Percentiles rank a stretch among this genome's conserved stretches.
These are phyloP conservation scores for Pseudocercospora pini-densiflorae DNA, from an alignment of 2,329 filamentous ascomycete genomes.

Conservation along the genomic window DNA sequence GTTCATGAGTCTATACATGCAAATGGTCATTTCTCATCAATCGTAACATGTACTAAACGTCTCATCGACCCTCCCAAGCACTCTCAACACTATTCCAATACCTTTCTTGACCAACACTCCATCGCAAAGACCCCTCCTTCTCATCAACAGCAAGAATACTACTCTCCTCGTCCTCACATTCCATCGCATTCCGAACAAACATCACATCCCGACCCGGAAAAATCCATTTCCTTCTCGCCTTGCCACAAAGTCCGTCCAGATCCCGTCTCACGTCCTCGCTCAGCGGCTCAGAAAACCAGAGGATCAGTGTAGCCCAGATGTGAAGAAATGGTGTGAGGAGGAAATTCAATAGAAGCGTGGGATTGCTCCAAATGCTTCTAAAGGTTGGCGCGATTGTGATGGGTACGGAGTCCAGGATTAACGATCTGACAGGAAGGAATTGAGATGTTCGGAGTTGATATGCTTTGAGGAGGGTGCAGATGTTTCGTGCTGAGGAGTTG, in stretches of 20 bases:
- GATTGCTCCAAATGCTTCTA: constrained; percentile 11
- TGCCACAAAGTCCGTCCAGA: constrained; percentile 29
- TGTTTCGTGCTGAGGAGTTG: constrained; percentile 29
- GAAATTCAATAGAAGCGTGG: constrained; percentile 15
- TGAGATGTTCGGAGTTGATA: constrained; percentile 31
- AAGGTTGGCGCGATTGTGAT: constrained; percentile 21
- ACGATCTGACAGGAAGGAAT: constrained; percentile 27
- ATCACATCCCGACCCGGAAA: constrained; percentile 35
- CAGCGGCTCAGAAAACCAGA: constrained; percentile 26
- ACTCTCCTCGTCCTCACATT: constrained; percentile 24
- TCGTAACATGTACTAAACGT: background rate
- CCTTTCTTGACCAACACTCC: constrained; percentile 36
- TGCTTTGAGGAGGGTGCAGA: constrained; percentile 33
- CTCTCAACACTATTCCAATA: constrained; percentile 38
- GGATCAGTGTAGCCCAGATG: constrained; percentile 23
- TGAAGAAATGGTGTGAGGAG: constrained; percentile 25
- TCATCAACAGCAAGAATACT: constrained; percentile 28
- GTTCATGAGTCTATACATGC: background rate
- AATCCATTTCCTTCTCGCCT: constrained; percentile 32
- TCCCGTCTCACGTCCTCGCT: constrained; percentile 27
- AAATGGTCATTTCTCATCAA: background rate
- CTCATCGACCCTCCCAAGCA: constrained; percentile 32
- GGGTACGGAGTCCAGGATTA: constrained; percentile 35
- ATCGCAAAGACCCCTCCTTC: too few relatives aligned
- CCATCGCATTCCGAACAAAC: constrained; percentile 32